These are phyloP conservation scores for Scheffersomyces titani DNA, from an alignment of 1,139 yeast genomes.

Conservation along the genomic window DNA sequence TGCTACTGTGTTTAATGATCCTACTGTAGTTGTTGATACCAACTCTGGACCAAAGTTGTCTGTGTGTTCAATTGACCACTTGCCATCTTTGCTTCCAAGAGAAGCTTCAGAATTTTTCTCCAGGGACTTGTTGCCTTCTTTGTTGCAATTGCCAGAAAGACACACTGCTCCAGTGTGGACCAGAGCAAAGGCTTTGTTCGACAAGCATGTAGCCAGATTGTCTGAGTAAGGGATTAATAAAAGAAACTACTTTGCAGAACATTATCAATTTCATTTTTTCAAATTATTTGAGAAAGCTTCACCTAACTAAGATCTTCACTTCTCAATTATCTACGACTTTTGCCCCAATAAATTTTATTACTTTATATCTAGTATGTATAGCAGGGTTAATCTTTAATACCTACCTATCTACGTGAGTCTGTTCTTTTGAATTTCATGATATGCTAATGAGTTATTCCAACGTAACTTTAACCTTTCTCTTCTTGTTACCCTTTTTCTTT, in stretches of 20 bases:
- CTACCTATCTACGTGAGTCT: neutral
- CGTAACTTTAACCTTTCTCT: conserved; percentile 46
- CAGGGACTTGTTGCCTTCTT: conserved; percentile 81
- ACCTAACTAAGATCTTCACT: neutral
- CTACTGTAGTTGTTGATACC: conserved; percentile 82
- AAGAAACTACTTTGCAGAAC: neutral
- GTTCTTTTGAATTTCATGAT: neutral
- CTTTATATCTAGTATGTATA: neutral
- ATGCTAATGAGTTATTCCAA: conserved; percentile 37
- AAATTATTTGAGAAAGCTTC: neutral
- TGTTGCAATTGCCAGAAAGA: conserved; percentile 81
- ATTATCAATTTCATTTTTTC: neutral
- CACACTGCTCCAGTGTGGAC: conserved; percentile 86
- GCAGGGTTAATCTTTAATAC: neutral
- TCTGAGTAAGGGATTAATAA: conserved; percentile 1
- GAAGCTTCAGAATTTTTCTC: conserved; percentile 94
- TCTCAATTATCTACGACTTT: neutral
- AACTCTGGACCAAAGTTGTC: conserved; percentile 81
- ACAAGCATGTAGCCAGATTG: conserved; percentile 77
- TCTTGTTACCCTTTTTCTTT: conserved; percentile 44
- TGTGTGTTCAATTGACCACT: conserved; percentile 94
- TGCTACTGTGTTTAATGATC: conserved; percentile 88
- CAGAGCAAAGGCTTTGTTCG: conserved; percentile 79
- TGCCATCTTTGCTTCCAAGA: conserved; percentile 93
- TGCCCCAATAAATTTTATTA: neutral